Conservation (phyloP, 108 stramenopile species). For the Cyclotella choctawhatcheeana region DNA sequence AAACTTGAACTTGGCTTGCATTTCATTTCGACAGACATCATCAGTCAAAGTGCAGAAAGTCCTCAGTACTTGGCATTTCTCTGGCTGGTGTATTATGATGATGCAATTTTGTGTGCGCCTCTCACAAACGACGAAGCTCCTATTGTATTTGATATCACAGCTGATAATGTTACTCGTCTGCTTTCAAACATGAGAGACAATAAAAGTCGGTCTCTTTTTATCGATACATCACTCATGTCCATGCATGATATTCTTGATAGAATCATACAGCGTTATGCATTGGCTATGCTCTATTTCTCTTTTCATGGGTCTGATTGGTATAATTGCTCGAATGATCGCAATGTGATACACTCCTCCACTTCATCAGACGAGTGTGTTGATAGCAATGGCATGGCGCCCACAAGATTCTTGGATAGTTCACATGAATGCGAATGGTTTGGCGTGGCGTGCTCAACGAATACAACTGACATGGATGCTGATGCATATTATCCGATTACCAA, state of each 20-base stretch:
- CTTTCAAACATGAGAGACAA: neutral
- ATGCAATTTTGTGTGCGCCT: conserved; percentile 57
- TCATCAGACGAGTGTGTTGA: conserved; percentile 1
- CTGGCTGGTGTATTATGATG: conserved; percentile 63
- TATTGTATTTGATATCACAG: neutral
- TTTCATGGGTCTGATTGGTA: conserved; percentile 42
- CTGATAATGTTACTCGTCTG: neutral
- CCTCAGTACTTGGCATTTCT: conserved; percentile 56
- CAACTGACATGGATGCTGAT: conserved; percentile 32
- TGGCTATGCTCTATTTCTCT: conserved; percentile 24
- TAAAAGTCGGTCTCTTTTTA: neutral
- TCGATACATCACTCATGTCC: neutral
- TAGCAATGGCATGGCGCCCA: neutral
- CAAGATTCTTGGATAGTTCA: conserved; percentile 43
- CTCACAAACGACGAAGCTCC: neutral
- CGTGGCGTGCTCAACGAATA: conserved; percentile 38
- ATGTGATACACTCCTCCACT: conserved; percentile 10
- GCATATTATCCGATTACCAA: conserved; percentile 23
- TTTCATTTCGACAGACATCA: conserved; percentile 10
- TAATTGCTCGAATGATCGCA: conserved; percentile 33
- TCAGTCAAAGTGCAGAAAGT: conserved; percentile 30
- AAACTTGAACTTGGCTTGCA: too few relatives aligned
- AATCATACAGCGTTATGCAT: conserved; percentile 28
- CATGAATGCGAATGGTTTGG: conserved; percentile 74
- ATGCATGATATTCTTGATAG: conserved; percentile 7